Percentiles rank a stretch among this genome's conserved stretches.
Conservation (phyloP, 495 filamentous ascomycete genomes). For the Talaromyces ruber region DNA sequence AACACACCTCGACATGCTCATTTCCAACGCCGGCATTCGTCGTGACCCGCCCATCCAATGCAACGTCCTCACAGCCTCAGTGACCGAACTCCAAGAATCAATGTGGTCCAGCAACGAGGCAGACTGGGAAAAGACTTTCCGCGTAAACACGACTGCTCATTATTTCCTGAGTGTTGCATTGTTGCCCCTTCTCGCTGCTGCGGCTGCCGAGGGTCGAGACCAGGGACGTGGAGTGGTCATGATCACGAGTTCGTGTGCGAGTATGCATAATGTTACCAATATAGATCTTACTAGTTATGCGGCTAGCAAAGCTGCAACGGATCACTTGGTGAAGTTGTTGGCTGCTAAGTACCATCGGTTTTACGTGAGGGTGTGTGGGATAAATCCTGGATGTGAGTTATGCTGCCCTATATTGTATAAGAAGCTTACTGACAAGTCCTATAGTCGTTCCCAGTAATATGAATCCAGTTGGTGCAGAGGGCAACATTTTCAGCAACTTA, state of each 20-base stretch:
- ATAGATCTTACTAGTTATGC: slow-evolving; percentile 38
- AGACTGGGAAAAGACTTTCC: slow-evolving; percentile 32
- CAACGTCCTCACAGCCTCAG: slow-evolving; percentile 25
- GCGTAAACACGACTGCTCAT: slow-evolving; percentile 34
- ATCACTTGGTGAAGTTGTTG: slow-evolving; percentile 33
- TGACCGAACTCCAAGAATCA: slow-evolving; percentile 28
- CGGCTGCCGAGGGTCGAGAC: slow-evolving; percentile 17
- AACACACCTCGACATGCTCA: slow-evolving; percentile 28
- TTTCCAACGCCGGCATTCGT: slow-evolving; percentile 38
- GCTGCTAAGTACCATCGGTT: slow-evolving; percentile 33
- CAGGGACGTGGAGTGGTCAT: slow-evolving; percentile 32
- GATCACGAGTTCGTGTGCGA: slow-evolving; percentile 35
- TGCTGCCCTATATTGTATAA: not conserved
- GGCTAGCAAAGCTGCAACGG: slow-evolving; percentile 35
- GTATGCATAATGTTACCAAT: slow-evolving; percentile 40
- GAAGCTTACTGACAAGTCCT: not conserved
- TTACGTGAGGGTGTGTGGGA: slow-evolving; percentile 33
- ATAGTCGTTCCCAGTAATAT: slow-evolving; percentile 38
- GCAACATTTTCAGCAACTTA: slow-evolving; percentile 33
- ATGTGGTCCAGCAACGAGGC: slow-evolving; percentile 30
- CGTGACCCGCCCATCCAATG: slow-evolving; percentile 29
- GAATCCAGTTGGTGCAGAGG: slow-evolving; percentile 34
- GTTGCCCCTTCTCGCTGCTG: slow-evolving; percentile 27
- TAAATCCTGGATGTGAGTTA: slow-evolving; percentile 38
- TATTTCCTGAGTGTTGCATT: slow-evolving; percentile 35